Percentiles rank a stretch among this genome's conserved stretches.
These are phyloP conservation scores for Kingdonia uniflora DNA, from an alignment of 164 flowering plant species.

Conservation along the genomic window DNA sequence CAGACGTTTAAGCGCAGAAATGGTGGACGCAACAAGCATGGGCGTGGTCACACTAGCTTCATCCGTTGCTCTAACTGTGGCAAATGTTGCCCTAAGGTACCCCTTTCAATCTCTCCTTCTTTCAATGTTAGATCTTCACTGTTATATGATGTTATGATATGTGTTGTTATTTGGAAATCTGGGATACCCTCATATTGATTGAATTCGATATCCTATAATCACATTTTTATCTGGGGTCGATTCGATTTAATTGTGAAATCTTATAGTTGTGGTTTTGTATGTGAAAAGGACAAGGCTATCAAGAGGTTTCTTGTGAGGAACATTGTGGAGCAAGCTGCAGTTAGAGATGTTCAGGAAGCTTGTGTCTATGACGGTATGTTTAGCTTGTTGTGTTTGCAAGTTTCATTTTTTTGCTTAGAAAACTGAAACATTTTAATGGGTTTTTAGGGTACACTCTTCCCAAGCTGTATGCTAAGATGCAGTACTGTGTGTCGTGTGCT, in stretches of 20 bases:
- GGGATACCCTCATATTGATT: too few relatives aligned
- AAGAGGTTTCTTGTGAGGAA: constrained; percentile 97
- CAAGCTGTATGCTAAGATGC: constrained; percentile 91
- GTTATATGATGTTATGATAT: too few relatives aligned
- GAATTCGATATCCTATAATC: too few relatives aligned
- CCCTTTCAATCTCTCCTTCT: too few relatives aligned
- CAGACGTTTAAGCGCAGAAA: constrained; percentile 92
- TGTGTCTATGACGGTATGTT: constrained; percentile 71
- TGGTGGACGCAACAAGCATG: constrained; percentile 96
- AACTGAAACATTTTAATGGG: background rate
- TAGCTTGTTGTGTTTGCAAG: too few relatives aligned
- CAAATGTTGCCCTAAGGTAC: constrained; percentile 83
- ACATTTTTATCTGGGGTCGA: too few relatives aligned
- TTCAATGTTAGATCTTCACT: too few relatives aligned
- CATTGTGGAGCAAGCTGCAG: constrained; percentile 97
- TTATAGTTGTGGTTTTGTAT: background rate
- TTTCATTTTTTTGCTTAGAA: background rate
- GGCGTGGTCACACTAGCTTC: constrained; percentile 84
- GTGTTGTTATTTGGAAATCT: too few relatives aligned
- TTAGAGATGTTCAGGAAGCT: constrained; percentile 91
- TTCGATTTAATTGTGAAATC: too few relatives aligned
- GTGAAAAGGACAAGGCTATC: constrained; percentile 78
- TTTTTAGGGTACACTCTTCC: constrained; percentile 72
- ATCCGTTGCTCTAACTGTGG: constrained; percentile 97
- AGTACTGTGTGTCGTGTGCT: constrained; percentile 93